These are phyloP conservation scores for Penicillium egyptiacum DNA, from an alignment of 495 filamentous ascomycete species.

Conservation along the genomic window DNA sequence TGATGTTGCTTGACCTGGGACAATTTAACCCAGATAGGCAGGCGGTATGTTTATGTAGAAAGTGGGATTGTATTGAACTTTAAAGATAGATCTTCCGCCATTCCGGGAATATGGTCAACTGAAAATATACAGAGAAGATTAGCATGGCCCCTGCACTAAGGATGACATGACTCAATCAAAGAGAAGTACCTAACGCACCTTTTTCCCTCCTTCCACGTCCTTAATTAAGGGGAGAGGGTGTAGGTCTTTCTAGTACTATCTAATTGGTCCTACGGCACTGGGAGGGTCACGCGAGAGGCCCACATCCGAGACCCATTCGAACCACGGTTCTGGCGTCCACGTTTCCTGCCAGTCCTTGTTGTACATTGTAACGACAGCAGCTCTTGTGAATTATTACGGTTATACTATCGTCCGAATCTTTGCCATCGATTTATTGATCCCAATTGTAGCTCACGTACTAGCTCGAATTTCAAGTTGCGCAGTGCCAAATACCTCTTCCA, in stretches of 20 bases:
- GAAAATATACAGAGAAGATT: slow-evolving; percentile 90
- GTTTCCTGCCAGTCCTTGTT: too few species aligned
- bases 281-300: too few species aligned
- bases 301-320: too few species aligned
- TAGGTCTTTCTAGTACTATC: not conserved
- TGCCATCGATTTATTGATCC: too few species aligned
- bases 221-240: not conserved
- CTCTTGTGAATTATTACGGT: too few species aligned
- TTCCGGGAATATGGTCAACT: slow-evolving; percentile 78
- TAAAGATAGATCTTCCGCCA: slow-evolving; percentile 36
- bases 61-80: not conserved
- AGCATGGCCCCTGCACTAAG: slow-evolving; percentile 99
- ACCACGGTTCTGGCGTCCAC: too few species aligned
- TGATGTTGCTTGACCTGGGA: too few species aligned
- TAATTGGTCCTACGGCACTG: not conserved
- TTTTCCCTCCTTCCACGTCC: slow-evolving; percentile 48
- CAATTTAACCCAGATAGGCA: too few species aligned
- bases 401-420: too few species aligned
- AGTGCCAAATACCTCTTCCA: not conserved
- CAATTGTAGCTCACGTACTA: too few species aligned
- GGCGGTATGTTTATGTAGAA: not conserved
- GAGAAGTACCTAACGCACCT: slow-evolving; percentile 88
- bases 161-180: slow-evolving; percentile 97
- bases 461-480: not conserved
- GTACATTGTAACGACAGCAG: too few species aligned